phyloP scores from a whole-genome alignment of 2,329 filamentous ascomycete genomes.

The Fusarium pseudonygamai region DNA sequence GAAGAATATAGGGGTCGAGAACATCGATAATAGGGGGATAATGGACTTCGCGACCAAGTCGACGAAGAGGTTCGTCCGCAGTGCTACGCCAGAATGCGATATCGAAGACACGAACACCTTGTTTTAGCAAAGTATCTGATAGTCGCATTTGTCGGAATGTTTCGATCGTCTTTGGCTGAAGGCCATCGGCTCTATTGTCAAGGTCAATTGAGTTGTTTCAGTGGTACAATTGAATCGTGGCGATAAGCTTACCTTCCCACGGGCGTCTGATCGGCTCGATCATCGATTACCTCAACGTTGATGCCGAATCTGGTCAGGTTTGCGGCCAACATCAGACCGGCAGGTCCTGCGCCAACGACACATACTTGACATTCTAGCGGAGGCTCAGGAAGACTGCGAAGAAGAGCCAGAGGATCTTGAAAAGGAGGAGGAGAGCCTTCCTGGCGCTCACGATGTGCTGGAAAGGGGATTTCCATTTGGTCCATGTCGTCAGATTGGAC shows the following conservation, averaged over 20 bases:
- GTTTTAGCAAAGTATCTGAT: conserved; percentile 73
- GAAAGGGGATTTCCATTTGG: conserved; percentile 40
- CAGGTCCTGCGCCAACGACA: conserved; percentile 65
- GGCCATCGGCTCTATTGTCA: conserved; percentile 68
- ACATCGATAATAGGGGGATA: conserved; percentile 71
- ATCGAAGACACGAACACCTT: conserved; percentile 76
- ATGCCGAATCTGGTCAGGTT: conserved; percentile 73
- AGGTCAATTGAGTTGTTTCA: conserved; percentile 28
- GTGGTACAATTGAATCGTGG: not conserved
- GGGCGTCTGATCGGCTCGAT: conserved; percentile 72
- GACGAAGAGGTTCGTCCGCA: conserved; percentile 60
- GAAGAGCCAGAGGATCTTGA: conserved; percentile 58
- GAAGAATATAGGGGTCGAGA: conserved; percentile 65
- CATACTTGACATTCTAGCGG: conserved; percentile 59
- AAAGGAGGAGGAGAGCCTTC: conserved; percentile 47
- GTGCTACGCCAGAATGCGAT: conserved; percentile 76
- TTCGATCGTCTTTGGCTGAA: conserved; percentile 83
- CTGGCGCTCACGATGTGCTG: conserved; percentile 39
- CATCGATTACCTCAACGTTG: conserved; percentile 72
- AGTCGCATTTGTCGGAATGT: conserved; percentile 78
- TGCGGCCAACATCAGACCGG: conserved; percentile 64
- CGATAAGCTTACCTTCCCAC: conserved; percentile 62
- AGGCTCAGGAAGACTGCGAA: conserved; percentile 59
- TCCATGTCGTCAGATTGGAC: conserved; percentile 45
- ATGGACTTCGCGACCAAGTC: conserved; percentile 72